Evolutionary conservation across 768 basidiomycete genomes (phyloP), one percentile per base, ranked within the genome.

Genomic region (Lactarius evosmus): DNA sequence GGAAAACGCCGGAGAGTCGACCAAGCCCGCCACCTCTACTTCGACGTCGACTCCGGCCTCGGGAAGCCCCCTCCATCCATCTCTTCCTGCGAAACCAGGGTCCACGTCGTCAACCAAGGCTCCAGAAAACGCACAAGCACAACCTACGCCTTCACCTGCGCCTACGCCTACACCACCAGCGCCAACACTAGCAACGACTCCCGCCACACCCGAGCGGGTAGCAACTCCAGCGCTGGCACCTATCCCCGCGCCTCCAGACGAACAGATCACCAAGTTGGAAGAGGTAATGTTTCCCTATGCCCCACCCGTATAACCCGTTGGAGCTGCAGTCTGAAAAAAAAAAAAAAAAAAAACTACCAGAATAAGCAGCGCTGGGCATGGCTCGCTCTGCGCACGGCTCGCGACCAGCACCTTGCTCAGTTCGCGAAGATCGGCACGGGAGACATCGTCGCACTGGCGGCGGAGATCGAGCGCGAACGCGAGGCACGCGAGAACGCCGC

Each of bases 351-450:
- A n/a, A n/a, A n/a, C n/a, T 51, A 63, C 22, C 70, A 93, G 92
- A 86, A 85, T 74, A 90, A 91, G 69, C 82, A 86, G 65, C 83
- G 88, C 3, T 84, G 85, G 80, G 78, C 89, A 6, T 95, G 93
- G 92, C 80, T 93, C 19, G 88, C 87, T 8, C 80, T 94, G 63
- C 88, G 92, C 22, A 82, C 84, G 46, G 85, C 89, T 59, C 87
- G 91, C 40, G 86, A 90, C 67, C 81, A 82, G 63, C 77, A 93
- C 73, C 72, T 93, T 44, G 83, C 86, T 66, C 85, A 91, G 68
- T 93, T 94, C 67, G 82, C 85, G n/a, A 88, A 85, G 76, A 92
- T 93, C 65, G 90, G 89, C 19, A 85, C 85, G 7, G 91, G 89
- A 8, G 90, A 93, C 65, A 77, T 95, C 65, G 52, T 70, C 7